Percentiles rank a stretch among this genome's conserved stretches.
Evolutionary conservation across 345 rosid genomes (phyloP).

Genomic region (Acer saccharum): DNA sequence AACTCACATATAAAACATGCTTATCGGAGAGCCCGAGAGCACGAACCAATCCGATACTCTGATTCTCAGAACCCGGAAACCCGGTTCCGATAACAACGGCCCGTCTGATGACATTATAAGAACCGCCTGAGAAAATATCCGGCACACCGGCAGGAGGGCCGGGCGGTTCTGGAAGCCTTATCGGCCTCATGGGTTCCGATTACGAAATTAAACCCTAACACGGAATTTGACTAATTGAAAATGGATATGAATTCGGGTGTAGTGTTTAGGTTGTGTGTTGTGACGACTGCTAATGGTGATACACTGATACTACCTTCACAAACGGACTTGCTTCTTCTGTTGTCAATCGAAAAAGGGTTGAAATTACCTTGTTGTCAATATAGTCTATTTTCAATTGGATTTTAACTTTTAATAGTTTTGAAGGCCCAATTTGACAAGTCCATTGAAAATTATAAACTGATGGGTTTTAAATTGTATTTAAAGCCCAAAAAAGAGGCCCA

Average conservation of each 20-base stretch:
- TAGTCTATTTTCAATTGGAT: too few relatives aligned
- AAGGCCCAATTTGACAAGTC: too few relatives aligned
- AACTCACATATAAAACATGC: constrained; percentile 72
- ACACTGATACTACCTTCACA: not conserved
- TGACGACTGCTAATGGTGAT: not conserved
- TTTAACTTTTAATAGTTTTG: too few relatives aligned
- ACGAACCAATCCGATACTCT: constrained; percentile 82
- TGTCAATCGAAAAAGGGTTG: too few relatives aligned
- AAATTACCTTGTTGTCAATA: too few relatives aligned
- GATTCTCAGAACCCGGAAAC: constrained; percentile 83
- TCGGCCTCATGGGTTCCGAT: constrained; percentile 65
- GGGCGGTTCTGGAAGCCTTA: constrained; percentile 89
- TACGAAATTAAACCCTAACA: constrained; percentile 25
- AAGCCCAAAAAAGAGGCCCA: too few relatives aligned
- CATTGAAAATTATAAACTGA: too few relatives aligned
- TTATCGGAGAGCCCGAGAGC: constrained; percentile 78
- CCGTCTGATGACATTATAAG: constrained; percentile 72
- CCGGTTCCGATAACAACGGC: constrained; percentile 94
- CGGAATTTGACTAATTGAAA: not conserved
- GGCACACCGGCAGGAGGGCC: constrained; percentile 67
- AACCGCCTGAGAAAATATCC: constrained; percentile 88
- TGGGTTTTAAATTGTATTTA: too few relatives aligned
- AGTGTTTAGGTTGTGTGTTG: too few relatives aligned
- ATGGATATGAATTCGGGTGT: not conserved
- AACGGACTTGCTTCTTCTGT: not conserved